Base-by-base conservation (phyloP, 768 basidiomycete species). In the Boletus reticuloceps region DNA sequence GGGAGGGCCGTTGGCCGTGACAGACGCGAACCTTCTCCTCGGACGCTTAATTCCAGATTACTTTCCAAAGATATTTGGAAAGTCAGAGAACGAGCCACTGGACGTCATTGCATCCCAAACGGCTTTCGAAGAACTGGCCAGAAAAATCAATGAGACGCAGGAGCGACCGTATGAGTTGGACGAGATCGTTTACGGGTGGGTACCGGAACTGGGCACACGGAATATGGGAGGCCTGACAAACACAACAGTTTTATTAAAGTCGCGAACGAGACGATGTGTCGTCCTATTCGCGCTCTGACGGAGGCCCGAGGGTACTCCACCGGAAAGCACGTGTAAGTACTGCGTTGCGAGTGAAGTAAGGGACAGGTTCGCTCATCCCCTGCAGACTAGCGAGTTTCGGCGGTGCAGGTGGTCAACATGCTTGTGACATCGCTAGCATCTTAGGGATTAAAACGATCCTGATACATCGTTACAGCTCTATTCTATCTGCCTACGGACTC, bases 61-160 rank as follows among this genome's bases (percentile, higher is more conserved):
- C 69, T 97, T 97, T 77, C 94, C 94, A 2, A 94, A 93, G 71
- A 97, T 96, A 54, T 98, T 97, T 63, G 94, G 95, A 22, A 86
- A 88, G 64, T 83, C 82, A 2, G 95, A 94, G 71, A 85, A 89
- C 63, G 91, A 97, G 64, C 81, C 88, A 4, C 72, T 97, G 22
- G 93, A 97, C 65, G 73, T 79, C 6, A 81, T 88, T 25, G 92
- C 91, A 3, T 86, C 90, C 2, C 70, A 74, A 16, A 63, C 60
- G 1, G 82, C 83, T 9, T 94, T 97, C 59, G 86, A 89, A 62
- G 74, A 76, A 50, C 67, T 96, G 6, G 80, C 82, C 0, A 69
- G 77, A 49, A 81, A 88, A 51, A 90, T 97, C 67, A 94, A 94
- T 58, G 77, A 75, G 8, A 76, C 76, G 19, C 79, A 80, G 36